phyloP scores from a whole-genome alignment of 768 basidiomycete species.

The Polyporus arcularius region DNA sequence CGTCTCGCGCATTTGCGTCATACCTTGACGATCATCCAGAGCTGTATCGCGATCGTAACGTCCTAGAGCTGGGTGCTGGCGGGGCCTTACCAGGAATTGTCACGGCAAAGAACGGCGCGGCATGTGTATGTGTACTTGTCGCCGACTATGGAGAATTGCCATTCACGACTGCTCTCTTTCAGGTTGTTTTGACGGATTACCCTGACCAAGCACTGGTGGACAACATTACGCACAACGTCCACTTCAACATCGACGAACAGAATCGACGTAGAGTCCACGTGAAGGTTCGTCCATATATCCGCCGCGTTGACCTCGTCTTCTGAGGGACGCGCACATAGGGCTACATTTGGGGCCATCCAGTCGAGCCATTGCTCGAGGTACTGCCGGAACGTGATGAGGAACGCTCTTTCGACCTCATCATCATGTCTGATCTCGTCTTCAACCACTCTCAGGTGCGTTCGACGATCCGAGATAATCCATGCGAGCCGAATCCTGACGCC shows the following conservation, averaged over 20 bases:
- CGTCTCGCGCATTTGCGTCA: slow-evolving; percentile 68
- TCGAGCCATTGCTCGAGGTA: slow-evolving; percentile 44
- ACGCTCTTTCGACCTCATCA: slow-evolving; percentile 70
- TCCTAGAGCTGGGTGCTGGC: slow-evolving; percentile 93
- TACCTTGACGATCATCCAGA: slow-evolving; percentile 60
- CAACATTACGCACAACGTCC: slow-evolving; percentile 74
- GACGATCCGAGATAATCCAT: background rate
- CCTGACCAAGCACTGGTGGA: slow-evolving; percentile 76
- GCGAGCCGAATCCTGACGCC: slow-evolving; percentile 8
- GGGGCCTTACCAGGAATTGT: slow-evolving; percentile 88
- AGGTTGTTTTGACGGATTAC: slow-evolving; percentile 92
- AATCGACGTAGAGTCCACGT: slow-evolving; percentile 28
- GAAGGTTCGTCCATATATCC: slow-evolving; percentile 38
- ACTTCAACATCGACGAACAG: slow-evolving; percentile 47
- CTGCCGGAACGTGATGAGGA: slow-evolving; percentile 21
- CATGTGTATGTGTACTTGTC: slow-evolving; percentile 47
- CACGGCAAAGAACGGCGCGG: slow-evolving; percentile 67
- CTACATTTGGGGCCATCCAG: slow-evolving; percentile 78
- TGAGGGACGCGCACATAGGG: slow-evolving; percentile 46
- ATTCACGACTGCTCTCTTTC: background rate
- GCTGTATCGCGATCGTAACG: slow-evolving; percentile 45
- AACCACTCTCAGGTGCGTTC: slow-evolving; percentile 83
- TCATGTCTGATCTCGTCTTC: slow-evolving; percentile 92
- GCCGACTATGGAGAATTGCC: background rate
- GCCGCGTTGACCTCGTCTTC: slow-evolving; percentile 7